phyloP scores from a whole-genome alignment of 257 asterid genomes.

The Fraxinus pennsylvanica region DNA sequence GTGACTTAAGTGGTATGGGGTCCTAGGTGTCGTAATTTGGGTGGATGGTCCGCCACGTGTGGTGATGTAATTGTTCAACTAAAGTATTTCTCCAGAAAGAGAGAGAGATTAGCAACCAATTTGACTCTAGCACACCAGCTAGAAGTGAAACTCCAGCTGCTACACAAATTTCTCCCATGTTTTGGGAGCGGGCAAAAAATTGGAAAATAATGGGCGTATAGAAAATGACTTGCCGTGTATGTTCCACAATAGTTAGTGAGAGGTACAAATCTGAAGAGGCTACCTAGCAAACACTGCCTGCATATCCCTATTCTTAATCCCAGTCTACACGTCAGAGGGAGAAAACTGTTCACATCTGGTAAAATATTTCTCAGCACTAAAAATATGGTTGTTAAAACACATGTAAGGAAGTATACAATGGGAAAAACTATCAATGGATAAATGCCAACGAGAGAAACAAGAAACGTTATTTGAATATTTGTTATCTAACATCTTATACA shows the following conservation, averaged over 20 bases:
- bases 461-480: neutral
- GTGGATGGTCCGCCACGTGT: too few species aligned
- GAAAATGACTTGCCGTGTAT: neutral
- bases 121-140: constrained; percentile 22
- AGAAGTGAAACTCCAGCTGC: constrained; percentile 28
- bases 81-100: too few species aligned
- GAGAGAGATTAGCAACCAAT: constrained; percentile 14
- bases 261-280: neutral
- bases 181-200: neutral
- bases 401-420: neutral
- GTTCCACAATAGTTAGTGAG: neutral
- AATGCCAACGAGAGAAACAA: neutral
- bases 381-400: too few species aligned
- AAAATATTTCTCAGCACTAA: neutral
- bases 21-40: too few species aligned
- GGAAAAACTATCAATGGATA: constrained; percentile 4
- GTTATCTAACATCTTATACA: neutral
- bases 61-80: too few species aligned
- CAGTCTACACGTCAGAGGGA: constrained; percentile 8
- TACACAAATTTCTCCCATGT: constrained; percentile 20
- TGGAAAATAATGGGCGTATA: constrained; percentile 7
- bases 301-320: constrained; percentile 8
- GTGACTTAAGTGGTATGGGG: too few species aligned
- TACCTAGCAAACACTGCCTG: neutral
- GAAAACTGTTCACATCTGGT: constrained; percentile 2